Evolutionary conservation across 192 early-diverging fungal genomes (phyloP).

Genomic region (Coemansia sp.): DNA sequence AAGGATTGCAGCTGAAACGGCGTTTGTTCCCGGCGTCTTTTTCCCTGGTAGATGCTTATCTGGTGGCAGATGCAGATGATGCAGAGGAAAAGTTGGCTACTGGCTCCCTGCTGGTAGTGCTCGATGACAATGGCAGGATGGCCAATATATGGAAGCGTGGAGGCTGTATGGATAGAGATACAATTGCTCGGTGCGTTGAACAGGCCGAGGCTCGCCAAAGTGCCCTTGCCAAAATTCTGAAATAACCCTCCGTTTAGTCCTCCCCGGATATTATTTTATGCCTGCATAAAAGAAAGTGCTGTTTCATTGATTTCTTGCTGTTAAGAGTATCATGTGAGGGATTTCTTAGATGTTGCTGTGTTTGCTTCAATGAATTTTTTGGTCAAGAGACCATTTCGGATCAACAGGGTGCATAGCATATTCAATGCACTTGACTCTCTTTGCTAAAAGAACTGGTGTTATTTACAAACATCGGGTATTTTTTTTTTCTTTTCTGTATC

Average conservation of each 20-base stretch:
- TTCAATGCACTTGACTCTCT: too few relatives aligned
- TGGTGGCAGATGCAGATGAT: slow-evolving; percentile 51
- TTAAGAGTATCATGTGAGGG: too few relatives aligned
- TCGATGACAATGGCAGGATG: slow-evolving; percentile 20
- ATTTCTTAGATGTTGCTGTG: too few relatives aligned
- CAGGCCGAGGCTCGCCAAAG: slow-evolving; percentile 16
- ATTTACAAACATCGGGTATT: too few relatives aligned
- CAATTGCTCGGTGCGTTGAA: slow-evolving; percentile 27
- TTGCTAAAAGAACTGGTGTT: too few relatives aligned
- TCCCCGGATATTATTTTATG: neutral
- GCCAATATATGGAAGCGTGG: slow-evolving; percentile 53
- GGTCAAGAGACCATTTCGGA: too few relatives aligned
- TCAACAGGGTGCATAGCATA: too few relatives aligned
- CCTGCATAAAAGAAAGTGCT: neutral
- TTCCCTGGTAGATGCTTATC: slow-evolving; percentile 29
- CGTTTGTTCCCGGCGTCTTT: slow-evolving; percentile 40
- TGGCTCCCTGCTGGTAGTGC: slow-evolving; percentile 29
- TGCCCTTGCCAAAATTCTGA: slow-evolving; percentile 7
- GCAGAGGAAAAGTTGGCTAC: slow-evolving; percentile 44
- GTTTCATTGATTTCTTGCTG: too few relatives aligned
- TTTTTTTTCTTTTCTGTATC: too few relatives aligned
- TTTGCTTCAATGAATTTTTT: too few relatives aligned
- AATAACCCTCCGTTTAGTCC: neutral
- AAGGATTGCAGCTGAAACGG: slow-evolving; percentile 11
- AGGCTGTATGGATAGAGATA: slow-evolving; percentile 15